phyloP scores from a whole-genome alignment of 331 rosid species.

The Erythrophleum ivorense region DNA sequence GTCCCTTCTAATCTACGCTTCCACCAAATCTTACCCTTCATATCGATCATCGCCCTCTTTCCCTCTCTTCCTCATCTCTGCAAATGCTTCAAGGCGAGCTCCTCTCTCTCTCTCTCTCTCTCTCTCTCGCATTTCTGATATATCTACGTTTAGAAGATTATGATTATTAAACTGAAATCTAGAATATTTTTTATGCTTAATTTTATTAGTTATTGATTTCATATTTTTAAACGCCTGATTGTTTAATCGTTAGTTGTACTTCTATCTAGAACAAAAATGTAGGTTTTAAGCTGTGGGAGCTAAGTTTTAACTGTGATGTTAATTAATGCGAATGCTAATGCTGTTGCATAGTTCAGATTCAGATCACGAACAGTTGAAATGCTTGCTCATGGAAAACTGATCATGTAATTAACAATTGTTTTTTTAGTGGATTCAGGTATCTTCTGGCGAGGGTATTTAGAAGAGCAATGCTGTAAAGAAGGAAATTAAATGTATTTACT shows the following conservation, averaged over 20 bases:
- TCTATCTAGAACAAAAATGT: not conserved
- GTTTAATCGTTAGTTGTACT: not conserved
- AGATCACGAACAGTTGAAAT: not conserved
- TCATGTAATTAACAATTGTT: not conserved
- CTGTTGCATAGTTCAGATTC: constrained; percentile 12
- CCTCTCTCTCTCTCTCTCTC: constrained; percentile 20
- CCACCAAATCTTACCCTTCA: not conserved
- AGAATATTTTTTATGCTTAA: not conserved
- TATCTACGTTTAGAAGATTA: not conserved
- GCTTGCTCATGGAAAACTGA: not conserved
- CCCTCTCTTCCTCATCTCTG: not conserved
- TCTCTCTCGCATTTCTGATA: not conserved
- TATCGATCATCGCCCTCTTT: not conserved
- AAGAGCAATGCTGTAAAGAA: not conserved
- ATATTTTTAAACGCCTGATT: not conserved
- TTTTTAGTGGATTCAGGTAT: not conserved
- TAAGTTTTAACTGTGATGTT: not conserved
- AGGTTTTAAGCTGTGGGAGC: not conserved
- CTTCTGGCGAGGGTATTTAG: not conserved
- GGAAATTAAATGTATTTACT: not conserved
- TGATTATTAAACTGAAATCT: not conserved
- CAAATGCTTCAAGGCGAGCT: constrained; percentile 32
- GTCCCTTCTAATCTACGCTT: constrained; percentile 14
- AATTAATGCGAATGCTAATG: constrained; percentile 5
- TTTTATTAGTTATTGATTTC: not conserved